Conservation (phyloP, 2,329 filamentous ascomycete species). For the Zymoseptoria ardabiliae region DNA sequence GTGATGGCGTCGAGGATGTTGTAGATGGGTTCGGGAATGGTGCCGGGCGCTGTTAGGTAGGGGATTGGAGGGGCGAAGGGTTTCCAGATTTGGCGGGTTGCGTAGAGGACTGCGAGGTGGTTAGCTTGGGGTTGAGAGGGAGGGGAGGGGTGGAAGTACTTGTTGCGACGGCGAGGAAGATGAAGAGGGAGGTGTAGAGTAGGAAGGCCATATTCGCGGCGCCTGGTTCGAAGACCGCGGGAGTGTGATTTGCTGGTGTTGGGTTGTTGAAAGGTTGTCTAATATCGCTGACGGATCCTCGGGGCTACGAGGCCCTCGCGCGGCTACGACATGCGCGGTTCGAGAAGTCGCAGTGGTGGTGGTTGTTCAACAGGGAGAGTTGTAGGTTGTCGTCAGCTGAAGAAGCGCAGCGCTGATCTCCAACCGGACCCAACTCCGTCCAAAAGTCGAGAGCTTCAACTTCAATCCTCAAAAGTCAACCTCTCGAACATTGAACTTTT, state of each 20-base stretch:
- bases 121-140: slow-evolving; percentile 1
- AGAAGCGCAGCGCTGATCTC: not conserved
- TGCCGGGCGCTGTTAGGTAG: slow-evolving; percentile 39
- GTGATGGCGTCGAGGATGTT: slow-evolving; percentile 34
- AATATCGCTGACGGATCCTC: not conserved
- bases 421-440: not conserved
- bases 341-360: not conserved
- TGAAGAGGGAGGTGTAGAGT: slow-evolving; percentile 68
- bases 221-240: not conserved
- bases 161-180: slow-evolving; percentile 64
- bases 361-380: not conserved
- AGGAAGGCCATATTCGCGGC: slow-evolving; percentile 61
- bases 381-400: not conserved
- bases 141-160: slow-evolving; percentile 39
- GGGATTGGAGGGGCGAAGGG: slow-evolving; percentile 56
- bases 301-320: not conserved
- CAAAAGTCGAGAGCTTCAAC: not conserved
- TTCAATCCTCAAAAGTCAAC: slow-evolving; percentile 1
- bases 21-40: slow-evolving; percentile 50
- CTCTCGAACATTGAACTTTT: not conserved
- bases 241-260: not conserved
- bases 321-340: not conserved
- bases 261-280: not conserved
- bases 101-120: slow-evolving; percentile 56
- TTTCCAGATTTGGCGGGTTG: slow-evolving; percentile 73